A percentile compares a stretch with the other conserved stretches of the same genome.
phyloP scores from a whole-genome alignment of 1,139 yeast species.

The Kazachstania sp. region DNA sequence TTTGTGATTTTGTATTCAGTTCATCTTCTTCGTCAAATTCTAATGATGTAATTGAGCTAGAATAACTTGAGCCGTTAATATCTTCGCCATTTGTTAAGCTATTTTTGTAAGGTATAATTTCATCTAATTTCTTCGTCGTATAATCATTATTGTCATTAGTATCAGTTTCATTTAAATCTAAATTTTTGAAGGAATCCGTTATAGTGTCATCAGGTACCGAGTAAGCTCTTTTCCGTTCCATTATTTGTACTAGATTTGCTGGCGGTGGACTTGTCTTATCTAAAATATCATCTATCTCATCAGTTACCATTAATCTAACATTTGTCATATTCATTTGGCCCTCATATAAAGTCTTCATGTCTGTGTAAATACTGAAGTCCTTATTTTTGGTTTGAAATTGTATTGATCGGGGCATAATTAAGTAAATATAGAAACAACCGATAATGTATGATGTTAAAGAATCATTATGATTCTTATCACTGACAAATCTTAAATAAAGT shows the following conservation, averaged over 20 bases:
- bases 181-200: not conserved
- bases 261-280: slow-evolving; percentile 8
- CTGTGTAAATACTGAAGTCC: slow-evolving; percentile 32
- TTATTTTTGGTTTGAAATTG: slow-evolving; percentile 35
- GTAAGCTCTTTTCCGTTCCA: slow-evolving; percentile 21
- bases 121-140: not conserved
- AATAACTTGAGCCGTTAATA: not conserved
- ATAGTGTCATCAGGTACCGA: slow-evolving; percentile 19
- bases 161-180: not conserved
- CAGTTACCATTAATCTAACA: slow-evolving; percentile 30
- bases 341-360: slow-evolving; percentile 31
- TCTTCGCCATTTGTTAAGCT: not conserved
- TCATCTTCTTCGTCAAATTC: not conserved
- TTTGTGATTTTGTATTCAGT: not conserved
- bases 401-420: slow-evolving; percentile 33
- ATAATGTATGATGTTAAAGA: slow-evolving; percentile 30
- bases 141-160: not conserved
- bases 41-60: not conserved
- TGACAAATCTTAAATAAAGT: slow-evolving; percentile 21
- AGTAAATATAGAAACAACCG: slow-evolving; percentile 32
- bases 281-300: slow-evolving; percentile 28
- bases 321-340: slow-evolving; percentile 33
- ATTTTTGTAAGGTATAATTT: not conserved
- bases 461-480: slow-evolving; percentile 14
- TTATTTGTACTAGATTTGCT: not conserved